A percentile compares a stretch with the other conserved stretches of the same genome.
These are phyloP conservation scores for Yamadazyma songkhlaensis DNA, from an alignment of 1,139 yeast genomes.

Conservation along the genomic window DNA sequence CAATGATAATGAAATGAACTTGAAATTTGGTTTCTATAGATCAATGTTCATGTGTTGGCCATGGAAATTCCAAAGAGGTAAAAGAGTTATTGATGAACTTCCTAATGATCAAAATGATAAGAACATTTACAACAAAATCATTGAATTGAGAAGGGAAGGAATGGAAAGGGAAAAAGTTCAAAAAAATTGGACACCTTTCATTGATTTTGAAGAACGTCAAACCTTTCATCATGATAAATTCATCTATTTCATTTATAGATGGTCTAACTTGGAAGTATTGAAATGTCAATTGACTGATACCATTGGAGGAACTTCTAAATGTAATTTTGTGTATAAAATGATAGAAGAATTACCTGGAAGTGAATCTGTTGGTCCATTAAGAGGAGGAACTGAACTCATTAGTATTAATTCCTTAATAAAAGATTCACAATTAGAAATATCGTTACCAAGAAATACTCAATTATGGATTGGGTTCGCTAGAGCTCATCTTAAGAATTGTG, in stretches of 20 bases:
- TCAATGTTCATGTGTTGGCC: constrained; percentile 34
- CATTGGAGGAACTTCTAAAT: constrained; percentile 17
- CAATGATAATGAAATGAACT: constrained; percentile 18
- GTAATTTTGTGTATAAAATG: constrained; percentile 25
- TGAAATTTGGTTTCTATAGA: constrained; percentile 18
- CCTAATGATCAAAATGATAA: constrained; percentile 14
- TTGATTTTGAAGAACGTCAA: constrained; percentile 30
- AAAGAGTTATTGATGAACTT: constrained; percentile 25
- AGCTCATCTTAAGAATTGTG: constrained; percentile 44
- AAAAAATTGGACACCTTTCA: constrained; percentile 35
- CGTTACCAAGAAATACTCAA: constrained; percentile 23
- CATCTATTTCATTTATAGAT: constrained; percentile 27
- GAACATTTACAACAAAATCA: constrained; percentile 22
- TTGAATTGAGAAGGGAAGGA: constrained; percentile 23
- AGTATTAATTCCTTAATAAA: constrained; percentile 23
- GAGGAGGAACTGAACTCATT: constrained; percentile 33
- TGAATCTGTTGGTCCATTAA: constrained; percentile 26
- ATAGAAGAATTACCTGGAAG: constrained; percentile 15
- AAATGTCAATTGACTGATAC: constrained; percentile 20
- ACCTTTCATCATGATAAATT: constrained; percentile 23
- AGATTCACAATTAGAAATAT: constrained; percentile 11
- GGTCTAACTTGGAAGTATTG: constrained; percentile 26
- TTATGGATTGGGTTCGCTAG: constrained; percentile 50
- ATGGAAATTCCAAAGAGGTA: constrained; percentile 37
- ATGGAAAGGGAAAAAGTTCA: constrained; percentile 16